Percentiles rank a stretch among this genome's conserved stretches.
Conservation (phyloP, 805 yeast genomes). For the Candida alai region DNA sequence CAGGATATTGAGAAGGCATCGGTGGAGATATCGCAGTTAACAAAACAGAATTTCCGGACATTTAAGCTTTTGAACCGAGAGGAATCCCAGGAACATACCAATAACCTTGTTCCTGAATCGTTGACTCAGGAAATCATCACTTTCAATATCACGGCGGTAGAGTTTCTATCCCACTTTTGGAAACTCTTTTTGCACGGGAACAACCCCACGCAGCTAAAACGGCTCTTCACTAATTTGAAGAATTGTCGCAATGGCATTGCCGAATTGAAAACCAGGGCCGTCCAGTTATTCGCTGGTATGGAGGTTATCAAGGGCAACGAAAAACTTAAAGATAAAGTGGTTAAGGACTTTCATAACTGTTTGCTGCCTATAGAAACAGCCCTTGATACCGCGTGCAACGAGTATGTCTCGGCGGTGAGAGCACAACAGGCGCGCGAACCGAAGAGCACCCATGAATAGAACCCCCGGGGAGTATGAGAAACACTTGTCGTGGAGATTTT, state of each 20-base stretch:
- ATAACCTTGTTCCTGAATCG: conserved; percentile 20
- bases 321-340: conserved; percentile 29
- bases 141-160: conserved; percentile 38
- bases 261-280: conserved; percentile 23
- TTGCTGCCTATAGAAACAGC: conserved; percentile 28
- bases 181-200: conserved; percentile 31
- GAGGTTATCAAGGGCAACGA: conserved; percentile 25
- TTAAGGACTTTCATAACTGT: conserved; percentile 30
- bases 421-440: no score
- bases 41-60: conserved; percentile 33
- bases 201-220: conserved; percentile 36
- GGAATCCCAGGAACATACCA: conserved; percentile 3
- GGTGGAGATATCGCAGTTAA: conserved; percentile 25
- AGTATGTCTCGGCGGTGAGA: conserved; percentile 29
- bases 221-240: conserved; percentile 33
- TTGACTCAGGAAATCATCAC: conserved; percentile 31
- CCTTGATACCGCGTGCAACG: conserved; percentile 31
- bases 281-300: conserved; percentile 18
- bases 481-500: no score
- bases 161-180: conserved; percentile 44
- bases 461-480: no score
- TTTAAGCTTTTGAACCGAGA: conserved; percentile 18
- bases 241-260: conserved; percentile 28
- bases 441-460: no score
- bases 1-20: conserved; percentile 32